Base-by-base conservation (phyloP, 1,139 yeast genomes). In the Pichia sp. region DNA sequence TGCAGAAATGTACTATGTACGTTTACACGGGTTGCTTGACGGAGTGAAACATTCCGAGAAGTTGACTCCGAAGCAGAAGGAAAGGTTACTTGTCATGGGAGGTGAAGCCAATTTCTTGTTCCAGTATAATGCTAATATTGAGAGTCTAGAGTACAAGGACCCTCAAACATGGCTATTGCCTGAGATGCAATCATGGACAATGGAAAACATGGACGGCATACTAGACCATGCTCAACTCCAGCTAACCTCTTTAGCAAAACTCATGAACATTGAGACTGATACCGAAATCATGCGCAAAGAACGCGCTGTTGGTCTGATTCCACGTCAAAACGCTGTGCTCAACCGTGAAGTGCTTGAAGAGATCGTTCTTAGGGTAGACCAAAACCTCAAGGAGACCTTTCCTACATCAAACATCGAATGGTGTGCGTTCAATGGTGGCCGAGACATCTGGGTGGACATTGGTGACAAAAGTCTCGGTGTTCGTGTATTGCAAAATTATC, bases 361-460 rank as follows among this genome's bases (percentile, higher is more conserved):
- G 55, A 77, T 87, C 52, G 97, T 88, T 4, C 66, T 91, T 33
- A 76, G 86, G 17, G 74, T 87, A 30, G 93, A 88, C 50, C 68
- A 69, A 41, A 67, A 75, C 37, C 63, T 88, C 40, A 77, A 73
- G 29, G 49, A 48, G 17, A 53, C 54, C 34, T 49, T 55, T 3
- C 41, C 55, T 0, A 75, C 79, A 2, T 63, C 66, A 34, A 65
- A 72, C 22, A 74, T 91, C 41, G 73, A 80, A 46, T 88, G 85
- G 49, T 87, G 97, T 62, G 96, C 97, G 1, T 91, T 91, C 64
- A 93, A 91, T 54, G 98, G 97, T 27, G 97, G 98, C 5, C 69
- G 81, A 19, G 98, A 91, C 55, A 96, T 91, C 18, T 91, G 97
- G 97, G 91, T 91, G 16, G 98, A 91, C 55, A 84, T 91, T 44